A percentile compares a stretch with the other conserved stretches of the same genome.
phyloP scores from a whole-genome alignment of 192 early-diverging fungal genomes.

The Coemansia sp. region DNA sequence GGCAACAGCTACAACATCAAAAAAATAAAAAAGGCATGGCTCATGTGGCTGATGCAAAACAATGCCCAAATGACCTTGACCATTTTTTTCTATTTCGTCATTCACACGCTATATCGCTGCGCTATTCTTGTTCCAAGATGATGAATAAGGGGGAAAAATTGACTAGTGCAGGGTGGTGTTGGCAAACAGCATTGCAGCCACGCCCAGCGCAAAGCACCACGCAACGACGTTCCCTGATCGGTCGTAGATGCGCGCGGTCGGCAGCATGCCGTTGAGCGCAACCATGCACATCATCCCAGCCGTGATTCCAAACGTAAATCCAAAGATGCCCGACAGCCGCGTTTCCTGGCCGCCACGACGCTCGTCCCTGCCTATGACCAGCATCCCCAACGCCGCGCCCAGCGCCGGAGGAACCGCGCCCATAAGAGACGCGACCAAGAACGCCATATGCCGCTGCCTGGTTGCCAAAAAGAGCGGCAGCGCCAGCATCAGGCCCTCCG shows the following conservation, averaged over 20 bases:
- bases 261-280: constrained; percentile 40
- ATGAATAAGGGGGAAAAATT: too few relatives aligned
- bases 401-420: constrained; percentile 37
- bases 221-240: constrained; percentile 39
- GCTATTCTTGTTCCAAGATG: too few relatives aligned
- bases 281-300: constrained; percentile 50
- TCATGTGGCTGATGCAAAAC: constrained; percentile 1
- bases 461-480: constrained; percentile 47
- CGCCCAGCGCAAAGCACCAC: constrained; percentile 42
- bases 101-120: neutral
- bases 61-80: neutral
- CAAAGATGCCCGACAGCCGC: constrained; percentile 22
- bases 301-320: constrained; percentile 32
- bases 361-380: constrained; percentile 16
- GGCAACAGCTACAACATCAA: neutral
- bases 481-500: constrained; percentile 52
- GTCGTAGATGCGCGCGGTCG: constrained; percentile 42
- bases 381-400: constrained; percentile 35
- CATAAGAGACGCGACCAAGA: constrained; percentile 30
- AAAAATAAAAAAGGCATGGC: neutral
- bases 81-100: constrained; percentile 1
- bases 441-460: constrained; percentile 28
- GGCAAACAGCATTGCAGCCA: constrained; percentile 39
- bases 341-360: constrained; percentile 2
- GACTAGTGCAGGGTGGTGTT: constrained; percentile 16